These are phyloP conservation scores for Aspergillus fischeri DNA, from an alignment of 2,329 filamentous ascomycete genomes.

Conservation along the genomic window DNA sequence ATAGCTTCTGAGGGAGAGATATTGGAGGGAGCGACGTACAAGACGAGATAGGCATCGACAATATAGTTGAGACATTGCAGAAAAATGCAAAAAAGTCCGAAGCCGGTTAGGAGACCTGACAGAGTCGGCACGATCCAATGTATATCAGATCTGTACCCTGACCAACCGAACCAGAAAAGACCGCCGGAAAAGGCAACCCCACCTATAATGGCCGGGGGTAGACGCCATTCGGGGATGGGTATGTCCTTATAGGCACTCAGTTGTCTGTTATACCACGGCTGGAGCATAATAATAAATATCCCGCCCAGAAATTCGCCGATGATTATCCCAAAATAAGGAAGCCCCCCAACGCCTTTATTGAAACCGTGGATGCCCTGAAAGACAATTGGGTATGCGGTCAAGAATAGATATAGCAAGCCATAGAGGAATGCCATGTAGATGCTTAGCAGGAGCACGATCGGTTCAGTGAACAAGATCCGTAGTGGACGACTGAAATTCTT, in stretches of 20 bases:
- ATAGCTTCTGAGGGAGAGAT: not conserved
- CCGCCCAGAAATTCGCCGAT: slow-evolving; percentile 67
- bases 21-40: slow-evolving; percentile 27
- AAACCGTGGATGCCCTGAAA: slow-evolving; percentile 60
- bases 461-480: slow-evolving; percentile 34
- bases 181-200: slow-evolving; percentile 53
- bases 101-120: slow-evolving; percentile 51
- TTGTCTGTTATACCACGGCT: slow-evolving; percentile 65
- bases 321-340: slow-evolving; percentile 83
- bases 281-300: slow-evolving; percentile 58
- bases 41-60: slow-evolving; percentile 55
- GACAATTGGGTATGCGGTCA: slow-evolving; percentile 34
- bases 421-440: slow-evolving; percentile 32
- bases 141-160: slow-evolving; percentile 49
- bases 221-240: slow-evolving; percentile 54
- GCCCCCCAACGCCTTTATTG: slow-evolving; percentile 64
- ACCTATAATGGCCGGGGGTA: slow-evolving; percentile 51
- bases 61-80: slow-evolving; percentile 55
- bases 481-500: slow-evolving; percentile 44
- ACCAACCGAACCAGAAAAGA: slow-evolving; percentile 76
- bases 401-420: slow-evolving; percentile 23
- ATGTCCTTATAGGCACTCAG: slow-evolving; percentile 61
- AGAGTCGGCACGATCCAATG: slow-evolving; percentile 38
- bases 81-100: slow-evolving; percentile 56
- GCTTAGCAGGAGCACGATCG: slow-evolving; percentile 33